Evolutionary conservation across 2,329 filamentous ascomycete genomes (phyloP), one percentile per base, ranked within the genome.

Genomic region (Calonectria naviculata): DNA sequence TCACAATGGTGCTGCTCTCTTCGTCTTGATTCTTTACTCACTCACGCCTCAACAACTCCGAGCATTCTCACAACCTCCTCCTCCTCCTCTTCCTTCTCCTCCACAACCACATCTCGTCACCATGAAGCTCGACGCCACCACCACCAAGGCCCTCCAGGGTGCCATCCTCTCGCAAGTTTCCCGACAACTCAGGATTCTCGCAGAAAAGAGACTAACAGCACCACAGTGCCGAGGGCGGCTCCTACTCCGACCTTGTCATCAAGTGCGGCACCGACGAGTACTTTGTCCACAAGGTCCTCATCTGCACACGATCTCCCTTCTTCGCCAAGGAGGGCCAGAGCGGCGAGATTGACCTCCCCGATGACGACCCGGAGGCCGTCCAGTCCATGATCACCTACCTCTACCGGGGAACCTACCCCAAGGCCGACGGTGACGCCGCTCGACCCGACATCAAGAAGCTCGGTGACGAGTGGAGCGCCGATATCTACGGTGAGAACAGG

Each of bases 231-330:
- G 68, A 69, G 34, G 58, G 61, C 15, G 67, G 62, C 12, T 31
- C 42, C 36, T 62, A 66, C 56, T 62, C 68, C 7, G 68, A 67
- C 38, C 38, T 70, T 10, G 44, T 47, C 34, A 70, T 70, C 44
- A 70, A 62, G 38, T 70, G 68, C 29, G 68, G 63, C 44, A 70
- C 42, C 46, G 68, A 70, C 24, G 56, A 62, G 38, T 67, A 70
- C 56, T 31, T 41, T 52, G 63, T 67, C 28, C 63, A 67, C 56
- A 70, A 70, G 68, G 41, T 67, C 36, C 42, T 70, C 46, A 36
- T 70, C n/a, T 67, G 68, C 63, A 67, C 54, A 6, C 63, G 54
- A n/a, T 67, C 63, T 6, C 38, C 68, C 28, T 70, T 70, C 36
- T 70, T 70, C 36, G 63, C 63, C 34, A 62, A 66, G 62, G 63